Percentiles rank a stretch among this genome's conserved stretches.
Evolutionary conservation across 768 basidiomycete species (phyloP).

Genomic region (Auricularia cornea): DNA sequence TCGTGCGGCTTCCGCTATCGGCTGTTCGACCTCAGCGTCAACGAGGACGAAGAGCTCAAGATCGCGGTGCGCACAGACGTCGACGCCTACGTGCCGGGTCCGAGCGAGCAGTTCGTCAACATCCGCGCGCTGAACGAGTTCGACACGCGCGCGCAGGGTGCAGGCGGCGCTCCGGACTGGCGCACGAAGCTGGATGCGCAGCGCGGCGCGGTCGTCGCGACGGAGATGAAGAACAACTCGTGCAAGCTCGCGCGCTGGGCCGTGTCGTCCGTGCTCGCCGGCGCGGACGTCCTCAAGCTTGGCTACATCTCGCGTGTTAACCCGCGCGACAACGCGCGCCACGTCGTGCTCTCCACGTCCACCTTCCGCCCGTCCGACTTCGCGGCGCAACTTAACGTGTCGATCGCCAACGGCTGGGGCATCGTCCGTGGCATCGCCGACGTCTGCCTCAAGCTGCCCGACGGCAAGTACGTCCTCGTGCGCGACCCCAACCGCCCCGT

Average conservation of each 20-base stretch:
- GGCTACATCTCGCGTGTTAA: slow-evolving; percentile 96
- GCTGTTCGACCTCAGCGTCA: slow-evolving; percentile 84
- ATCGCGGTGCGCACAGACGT: slow-evolving; percentile 94
- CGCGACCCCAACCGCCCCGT: slow-evolving; percentile 99
- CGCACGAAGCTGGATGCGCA: slow-evolving; percentile 93
- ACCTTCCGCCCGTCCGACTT: slow-evolving; percentile 94
- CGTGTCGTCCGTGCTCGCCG: slow-evolving; percentile 88
- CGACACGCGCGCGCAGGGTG: slow-evolving; percentile 80
- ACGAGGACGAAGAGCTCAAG: slow-evolving; percentile 84
- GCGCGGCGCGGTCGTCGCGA: slow-evolving; percentile 94
- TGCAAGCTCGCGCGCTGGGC: slow-evolving; percentile 98
- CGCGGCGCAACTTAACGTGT: slow-evolving; percentile 90
- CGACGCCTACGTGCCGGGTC: slow-evolving; percentile 64
- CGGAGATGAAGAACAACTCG: slow-evolving; percentile 99
- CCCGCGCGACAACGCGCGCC: slow-evolving; percentile 90
- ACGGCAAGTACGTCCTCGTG: slow-evolving; percentile 94
- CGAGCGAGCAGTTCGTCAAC: slow-evolving; percentile 60
- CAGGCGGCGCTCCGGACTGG: slow-evolving; percentile 98
- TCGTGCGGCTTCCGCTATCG: slow-evolving; percentile 96
- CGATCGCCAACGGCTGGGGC: slow-evolving; percentile 94
- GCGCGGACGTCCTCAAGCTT: slow-evolving; percentile 94
- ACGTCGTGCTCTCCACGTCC: slow-evolving; percentile 90
- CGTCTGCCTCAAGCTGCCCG: slow-evolving; percentile 91
- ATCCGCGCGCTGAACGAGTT: slow-evolving; percentile 97
- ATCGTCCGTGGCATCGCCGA: slow-evolving; percentile 94